A percentile compares a stretch with the other conserved stretches of the same genome.
phyloP scores from a whole-genome alignment of 2,329 filamentous ascomycete species.

The Ceratocystis colombiana region DNA sequence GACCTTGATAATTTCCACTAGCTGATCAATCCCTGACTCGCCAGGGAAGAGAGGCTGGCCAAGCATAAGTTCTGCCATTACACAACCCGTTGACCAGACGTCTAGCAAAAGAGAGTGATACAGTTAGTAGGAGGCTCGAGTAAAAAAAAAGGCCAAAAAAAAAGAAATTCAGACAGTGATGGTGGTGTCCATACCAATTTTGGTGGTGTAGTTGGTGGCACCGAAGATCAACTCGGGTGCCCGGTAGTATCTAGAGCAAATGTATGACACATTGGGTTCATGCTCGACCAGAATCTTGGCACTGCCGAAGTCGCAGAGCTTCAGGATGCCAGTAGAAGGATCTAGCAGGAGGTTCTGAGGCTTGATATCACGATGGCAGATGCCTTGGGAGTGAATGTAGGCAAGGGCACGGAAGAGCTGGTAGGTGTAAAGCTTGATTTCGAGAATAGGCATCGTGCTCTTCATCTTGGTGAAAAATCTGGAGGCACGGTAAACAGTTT shows the following conservation, averaged over 20 bases:
- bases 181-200: constrained; percentile 68
- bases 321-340: constrained; percentile 79
- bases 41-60: constrained; percentile 96
- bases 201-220: constrained; percentile 98
- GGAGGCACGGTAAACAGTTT: constrained; percentile 95
- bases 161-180: neutral
- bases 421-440: constrained; percentile 99
- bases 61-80: constrained; percentile 99
- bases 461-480: constrained; percentile 99
- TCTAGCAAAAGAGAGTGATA: constrained; percentile 73
- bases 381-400: constrained; percentile 98
- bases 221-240: constrained; percentile 97
- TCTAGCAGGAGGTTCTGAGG: constrained; percentile 94
- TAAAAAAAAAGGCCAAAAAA: neutral
- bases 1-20: constrained; percentile 99
- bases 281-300: constrained; percentile 98
- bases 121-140: neutral
- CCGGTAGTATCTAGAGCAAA: constrained; percentile 97
- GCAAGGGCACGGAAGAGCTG: constrained; percentile 96
- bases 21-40: constrained; percentile 95
- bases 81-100: constrained; percentile 98
- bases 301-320: constrained; percentile 97
- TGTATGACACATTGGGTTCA: constrained; percentile 98
- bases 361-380: constrained; percentile 98
- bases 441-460: constrained; percentile 96